Conservation (phyloP, 176 grass and related monocot species). For the Aegilops umbellulata region DNA sequence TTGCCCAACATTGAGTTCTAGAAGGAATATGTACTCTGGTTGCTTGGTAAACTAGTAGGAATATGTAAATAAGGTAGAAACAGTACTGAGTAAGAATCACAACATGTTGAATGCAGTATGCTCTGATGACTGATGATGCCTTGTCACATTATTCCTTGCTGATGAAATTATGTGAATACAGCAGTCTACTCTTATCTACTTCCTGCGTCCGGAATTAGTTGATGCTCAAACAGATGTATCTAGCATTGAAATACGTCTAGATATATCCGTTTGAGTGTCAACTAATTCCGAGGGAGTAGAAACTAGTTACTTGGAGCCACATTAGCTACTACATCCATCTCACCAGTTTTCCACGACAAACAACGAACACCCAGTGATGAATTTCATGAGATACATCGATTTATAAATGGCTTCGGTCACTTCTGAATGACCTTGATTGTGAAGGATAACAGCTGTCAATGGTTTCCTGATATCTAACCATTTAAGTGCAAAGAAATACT, state of each 20-base stretch:
- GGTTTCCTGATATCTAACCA: background rate
- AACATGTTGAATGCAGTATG: background rate
- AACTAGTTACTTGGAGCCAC: no score
- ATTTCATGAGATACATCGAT: background rate
- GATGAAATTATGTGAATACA: conserved; percentile 13
- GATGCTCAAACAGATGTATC: no score
- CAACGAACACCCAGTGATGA: background rate
- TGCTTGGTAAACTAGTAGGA: background rate
- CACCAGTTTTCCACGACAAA: background rate
- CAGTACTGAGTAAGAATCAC: conserved; percentile 2
- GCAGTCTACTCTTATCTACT: background rate
- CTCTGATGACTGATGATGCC: background rate
- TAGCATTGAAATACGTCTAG: no score
- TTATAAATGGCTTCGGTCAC: background rate
- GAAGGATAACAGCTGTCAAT: background rate
- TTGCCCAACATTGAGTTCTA: background rate
- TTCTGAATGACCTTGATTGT: background rate
- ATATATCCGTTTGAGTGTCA: no score
- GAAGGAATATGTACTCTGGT: background rate
- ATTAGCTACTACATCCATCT: background rate
- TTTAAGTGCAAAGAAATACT: background rate
- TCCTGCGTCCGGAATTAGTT: no score
- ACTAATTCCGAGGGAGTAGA: no score
- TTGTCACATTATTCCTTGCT: background rate
- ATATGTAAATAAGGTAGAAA: background rate